These are phyloP conservation scores for Phytophthora idaei DNA, from an alignment of 352 stramenopile genomes.

Conservation along the genomic window DNA sequence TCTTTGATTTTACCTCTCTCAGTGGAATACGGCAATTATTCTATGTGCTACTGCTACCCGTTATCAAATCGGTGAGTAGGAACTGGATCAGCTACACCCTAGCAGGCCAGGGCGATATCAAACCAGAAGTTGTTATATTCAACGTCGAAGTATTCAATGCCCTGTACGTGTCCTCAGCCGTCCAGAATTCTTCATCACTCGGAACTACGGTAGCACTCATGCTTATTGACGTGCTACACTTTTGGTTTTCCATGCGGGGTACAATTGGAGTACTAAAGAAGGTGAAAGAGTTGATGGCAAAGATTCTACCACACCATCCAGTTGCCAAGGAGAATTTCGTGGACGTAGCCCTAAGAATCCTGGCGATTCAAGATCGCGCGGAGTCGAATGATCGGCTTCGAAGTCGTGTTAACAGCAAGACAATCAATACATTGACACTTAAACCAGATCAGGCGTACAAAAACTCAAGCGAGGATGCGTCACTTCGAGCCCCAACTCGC, in stretches of 20 bases:
- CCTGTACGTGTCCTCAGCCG: conserved; percentile 1
- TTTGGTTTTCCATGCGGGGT: conserved; percentile 11
- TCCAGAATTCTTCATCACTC: conserved; percentile 20
- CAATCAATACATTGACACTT: neutral
- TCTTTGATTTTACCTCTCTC: conserved; percentile 22
- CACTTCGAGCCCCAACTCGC: neutral
- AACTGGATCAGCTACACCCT: conserved; percentile 31
- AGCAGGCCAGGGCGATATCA: conserved; percentile 27
- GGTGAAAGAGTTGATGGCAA: conserved; percentile 13
- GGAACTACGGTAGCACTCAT: conserved; percentile 21
- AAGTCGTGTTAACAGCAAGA: neutral
- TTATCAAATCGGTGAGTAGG: conserved; percentile 23
- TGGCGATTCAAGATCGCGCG: conserved; percentile 10
- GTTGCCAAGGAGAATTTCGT: conserved; percentile 12
- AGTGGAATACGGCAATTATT: conserved; percentile 4
- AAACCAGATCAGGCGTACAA: neutral
- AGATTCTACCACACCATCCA: conserved; percentile 17
- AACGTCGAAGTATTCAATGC: conserved; percentile 39
- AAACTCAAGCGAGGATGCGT: neutral
- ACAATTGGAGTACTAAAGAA: conserved; percentile 10
- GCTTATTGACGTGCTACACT: conserved; percentile 26
- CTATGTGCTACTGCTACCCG: conserved; percentile 4
- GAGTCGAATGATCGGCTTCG: neutral
- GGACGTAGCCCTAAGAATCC: conserved; percentile 13
- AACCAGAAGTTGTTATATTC: conserved; percentile 49